Percentiles rank a stretch among this genome's conserved stretches.
Evolutionary conservation across 2,329 filamentous ascomycete species (phyloP).

Genomic region (Ciborinia camelliae): DNA sequence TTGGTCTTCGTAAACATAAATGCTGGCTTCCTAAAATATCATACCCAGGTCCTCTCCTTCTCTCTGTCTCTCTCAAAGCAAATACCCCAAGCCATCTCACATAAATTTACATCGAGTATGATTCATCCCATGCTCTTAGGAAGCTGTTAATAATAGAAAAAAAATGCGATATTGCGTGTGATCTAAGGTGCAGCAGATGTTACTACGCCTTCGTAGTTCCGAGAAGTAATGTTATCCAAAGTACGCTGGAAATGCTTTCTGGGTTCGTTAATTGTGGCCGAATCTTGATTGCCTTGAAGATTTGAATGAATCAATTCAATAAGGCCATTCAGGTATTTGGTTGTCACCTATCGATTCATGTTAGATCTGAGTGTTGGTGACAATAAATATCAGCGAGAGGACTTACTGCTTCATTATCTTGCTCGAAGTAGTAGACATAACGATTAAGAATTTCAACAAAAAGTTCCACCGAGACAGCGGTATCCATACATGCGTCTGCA

Average conservation of each 20-base stretch:
- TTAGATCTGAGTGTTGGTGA: slow-evolving; percentile 17
- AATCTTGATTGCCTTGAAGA: slow-evolving; percentile 78
- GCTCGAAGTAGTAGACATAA: slow-evolving; percentile 99
- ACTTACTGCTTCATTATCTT: slow-evolving; percentile 89
- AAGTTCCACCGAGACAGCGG: slow-evolving; percentile 90
- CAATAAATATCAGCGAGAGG: not conserved
- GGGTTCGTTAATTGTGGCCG: slow-evolving; percentile 79
- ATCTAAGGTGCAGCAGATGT: slow-evolving; percentile 24
- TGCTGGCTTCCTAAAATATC: slow-evolving; percentile 15
- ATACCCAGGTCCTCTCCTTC: not conserved
- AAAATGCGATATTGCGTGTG: not conserved
- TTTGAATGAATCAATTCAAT: slow-evolving; percentile 99
- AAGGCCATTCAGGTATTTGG: slow-evolving; percentile 94
- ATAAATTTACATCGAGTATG: slow-evolving; percentile 21
- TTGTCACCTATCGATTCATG: slow-evolving; percentile 61
- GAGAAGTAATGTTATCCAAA: slow-evolving; percentile 84
- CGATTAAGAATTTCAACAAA: slow-evolving; percentile 98
- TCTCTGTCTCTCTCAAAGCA: slow-evolving; percentile 1
- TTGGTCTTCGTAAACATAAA: slow-evolving; percentile 17
- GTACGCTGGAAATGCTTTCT: slow-evolving; percentile 93
- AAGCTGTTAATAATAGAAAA: slow-evolving; percentile 10
- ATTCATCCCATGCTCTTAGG: slow-evolving; percentile 8
- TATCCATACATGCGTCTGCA: slow-evolving; percentile 98
- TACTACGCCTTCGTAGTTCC: slow-evolving; percentile 91
- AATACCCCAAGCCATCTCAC: slow-evolving; percentile 11